These are phyloP conservation scores for Guillardia theta DNA, from an alignment of 78 protist genomes.

Conservation along the genomic window DNA sequence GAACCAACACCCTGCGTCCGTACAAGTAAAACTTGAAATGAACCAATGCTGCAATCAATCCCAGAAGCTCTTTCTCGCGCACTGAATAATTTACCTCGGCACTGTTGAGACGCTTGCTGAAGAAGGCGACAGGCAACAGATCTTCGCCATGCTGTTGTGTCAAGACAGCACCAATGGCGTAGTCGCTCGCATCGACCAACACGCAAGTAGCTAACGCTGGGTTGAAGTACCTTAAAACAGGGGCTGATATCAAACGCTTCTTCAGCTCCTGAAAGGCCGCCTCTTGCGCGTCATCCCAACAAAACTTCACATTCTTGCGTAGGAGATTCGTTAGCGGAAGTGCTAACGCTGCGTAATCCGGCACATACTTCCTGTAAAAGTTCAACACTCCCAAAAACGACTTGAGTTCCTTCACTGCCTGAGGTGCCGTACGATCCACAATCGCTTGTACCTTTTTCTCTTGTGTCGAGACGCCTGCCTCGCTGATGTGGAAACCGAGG, in stretches of 20 bases:
- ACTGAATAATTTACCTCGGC: slow-evolving; percentile 40
- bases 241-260: background rate
- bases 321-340: no score
- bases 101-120: background rate
- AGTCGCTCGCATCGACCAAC: slow-evolving; percentile 46
- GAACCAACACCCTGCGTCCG: background rate
- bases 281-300: background rate
- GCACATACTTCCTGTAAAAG: no score
- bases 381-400: no score
- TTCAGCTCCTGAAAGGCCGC: slow-evolving; percentile 24
- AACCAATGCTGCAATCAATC: background rate
- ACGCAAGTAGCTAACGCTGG: background rate
- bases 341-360: no score
- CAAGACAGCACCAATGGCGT: slow-evolving; percentile 48
- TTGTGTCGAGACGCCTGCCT: no score
- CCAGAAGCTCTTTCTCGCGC: slow-evolving; percentile 41
- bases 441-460: no score
- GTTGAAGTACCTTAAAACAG: background rate
- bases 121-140: slow-evolving; percentile 31
- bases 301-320: no score
- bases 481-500: no score
- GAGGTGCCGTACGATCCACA: no score
- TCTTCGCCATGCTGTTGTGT: slow-evolving; percentile 38
- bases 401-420: no score
- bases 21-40: background rate